Base-by-base conservation (phyloP, 805 yeast genomes). In the Kodamaea nitidulidarum region DNA sequence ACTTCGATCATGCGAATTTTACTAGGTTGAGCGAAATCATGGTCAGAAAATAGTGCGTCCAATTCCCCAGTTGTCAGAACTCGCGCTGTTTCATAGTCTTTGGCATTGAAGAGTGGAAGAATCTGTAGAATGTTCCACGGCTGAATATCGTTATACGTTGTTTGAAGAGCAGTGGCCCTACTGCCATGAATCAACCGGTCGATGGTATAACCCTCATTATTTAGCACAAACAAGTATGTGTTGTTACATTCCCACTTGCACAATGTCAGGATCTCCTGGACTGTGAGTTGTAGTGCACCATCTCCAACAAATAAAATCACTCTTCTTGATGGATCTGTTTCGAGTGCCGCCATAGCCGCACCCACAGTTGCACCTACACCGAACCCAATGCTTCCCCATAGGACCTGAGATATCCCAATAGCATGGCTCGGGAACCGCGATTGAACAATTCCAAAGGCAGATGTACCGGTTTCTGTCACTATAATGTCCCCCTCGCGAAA, bases 251-350 rank as follows among this genome's bases (percentile, higher is more conserved):
- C 52, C 53, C 62, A 50, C 47, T 63, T 56, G 39, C 59, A 55
- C 67, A 65, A 62, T 22, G 69, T 52, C 29, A 65, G 59, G 40
- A 65, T 58, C 37, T 65, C 70, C 43, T 65, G 70, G n/a, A 61
- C 67, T 2, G 70, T 63, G 41, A 64, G 55, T 41, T 65, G 70
- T 50, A 65, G 61, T 10, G 70, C 63, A 32, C 70, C 70, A 46
- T 65, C 70, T 32, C 70, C 70, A n/a, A 64, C 65, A 41, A 65
- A 64, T 44, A 65, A 51, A 29, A 65, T 53, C 35, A 62, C 69
- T 52, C 70, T 54, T 50, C 58, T 56, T 14, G 20, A 26, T 4
- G 42, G 44, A 29, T 44, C 39, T 10, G 34, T 29, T 16, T 56
- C 61, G 40, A 54, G 48, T 4, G 58, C 58, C 1, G 60, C 61